Base-by-base conservation (phyloP, 495 filamentous ascomycete species). In the Hypoxylon lienhwacheense region DNA sequence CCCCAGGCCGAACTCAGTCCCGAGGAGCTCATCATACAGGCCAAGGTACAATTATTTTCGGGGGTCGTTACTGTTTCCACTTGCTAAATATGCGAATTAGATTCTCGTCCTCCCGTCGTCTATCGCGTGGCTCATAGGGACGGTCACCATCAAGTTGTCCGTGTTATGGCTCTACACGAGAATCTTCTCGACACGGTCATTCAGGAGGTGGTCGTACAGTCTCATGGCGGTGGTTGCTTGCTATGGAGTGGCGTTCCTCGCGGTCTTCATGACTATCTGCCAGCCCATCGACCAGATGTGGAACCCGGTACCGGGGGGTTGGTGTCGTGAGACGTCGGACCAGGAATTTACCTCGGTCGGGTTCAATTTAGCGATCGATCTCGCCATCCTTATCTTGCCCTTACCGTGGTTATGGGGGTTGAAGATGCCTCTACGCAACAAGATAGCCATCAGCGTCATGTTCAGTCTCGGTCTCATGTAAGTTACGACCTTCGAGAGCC, bases 341-440 rank as follows among this genome's bases (percentile, higher is more conserved):
- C 20, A 24, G 12, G 37, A 41, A 6, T 41, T 41, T 24, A 24
- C 37, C 11, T 24, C 37, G 37, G 12, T 41, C 37, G 21, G 37
- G 4, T 24, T 24, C 7, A 41, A 25, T 6, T 12, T 41, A 2
- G 21, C 17, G 14, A 6, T 41, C 10, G 37, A 41, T 24, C 20
- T 41, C 3, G 37, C 37, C 10, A 16, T 41, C 21, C 14, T 41
- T 8, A 17, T 41, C 11, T 14, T 41, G n/a, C 37, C 37, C 6
- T 25, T 41, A 21, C 37, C 37, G 5, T 22, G 20, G 21, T 21
- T 41, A 7, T 41, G 37, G 21, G 21, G 21, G 2, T 24, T 41
- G 12, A n/a, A 41, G 17, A 41, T 41, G 37, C 37, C 37, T 6
- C 37, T 41, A 7, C 37, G 37, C 11, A 41, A 41, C 12, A 41